phyloP scores from a whole-genome alignment of 2,329 filamentous ascomycete genomes.

The Thermoascus crustaceus region DNA sequence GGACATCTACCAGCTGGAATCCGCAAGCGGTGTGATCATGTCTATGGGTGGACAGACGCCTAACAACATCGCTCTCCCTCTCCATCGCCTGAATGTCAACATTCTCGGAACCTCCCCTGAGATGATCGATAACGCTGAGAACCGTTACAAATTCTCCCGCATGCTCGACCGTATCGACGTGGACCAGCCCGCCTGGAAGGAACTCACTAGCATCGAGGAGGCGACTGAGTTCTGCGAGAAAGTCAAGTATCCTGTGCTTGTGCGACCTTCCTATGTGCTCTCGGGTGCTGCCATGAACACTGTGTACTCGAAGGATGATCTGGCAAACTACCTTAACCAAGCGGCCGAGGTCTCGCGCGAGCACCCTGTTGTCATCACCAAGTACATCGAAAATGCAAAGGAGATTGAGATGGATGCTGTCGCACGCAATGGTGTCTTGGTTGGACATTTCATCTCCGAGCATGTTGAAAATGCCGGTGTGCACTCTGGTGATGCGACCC shows the following conservation, averaged over 20 bases:
- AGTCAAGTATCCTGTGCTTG: constrained; percentile 87
- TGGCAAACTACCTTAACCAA: constrained; percentile 81
- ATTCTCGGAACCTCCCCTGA: constrained; percentile 93
- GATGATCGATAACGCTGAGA: constrained; percentile 97
- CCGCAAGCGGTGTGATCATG: constrained; percentile 74
- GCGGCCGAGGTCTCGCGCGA: constrained; percentile 89
- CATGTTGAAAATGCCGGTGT: constrained; percentile 98
- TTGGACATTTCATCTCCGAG: constrained; percentile 96
- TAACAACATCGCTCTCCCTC: constrained; percentile 90
- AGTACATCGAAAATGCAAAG: constrained; percentile 99
- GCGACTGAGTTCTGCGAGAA: constrained; percentile 78
- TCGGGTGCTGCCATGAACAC: constrained; percentile 99
- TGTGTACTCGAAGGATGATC: constrained; percentile 89
- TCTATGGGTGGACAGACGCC: constrained; percentile 97
- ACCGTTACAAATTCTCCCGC: constrained; percentile 96
- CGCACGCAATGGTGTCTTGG: constrained; percentile 76
- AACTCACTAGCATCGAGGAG: constrained; percentile 89
- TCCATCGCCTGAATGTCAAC: constrained; percentile 83
- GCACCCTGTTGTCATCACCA: constrained; percentile 95
- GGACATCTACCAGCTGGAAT: constrained; percentile 87
- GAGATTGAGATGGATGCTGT: constrained; percentile 99
- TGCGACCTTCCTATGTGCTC: constrained; percentile 91
- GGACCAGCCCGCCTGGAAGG: constrained; percentile 97
- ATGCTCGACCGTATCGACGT: constrained; percentile 93
- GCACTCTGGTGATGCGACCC: constrained; percentile 92